A percentile compares a stretch with the other conserved stretches of the same genome.
These are phyloP conservation scores for Heliosperma pusillum DNA, from an alignment of 148 eudicot species.

Conservation along the genomic window DNA sequence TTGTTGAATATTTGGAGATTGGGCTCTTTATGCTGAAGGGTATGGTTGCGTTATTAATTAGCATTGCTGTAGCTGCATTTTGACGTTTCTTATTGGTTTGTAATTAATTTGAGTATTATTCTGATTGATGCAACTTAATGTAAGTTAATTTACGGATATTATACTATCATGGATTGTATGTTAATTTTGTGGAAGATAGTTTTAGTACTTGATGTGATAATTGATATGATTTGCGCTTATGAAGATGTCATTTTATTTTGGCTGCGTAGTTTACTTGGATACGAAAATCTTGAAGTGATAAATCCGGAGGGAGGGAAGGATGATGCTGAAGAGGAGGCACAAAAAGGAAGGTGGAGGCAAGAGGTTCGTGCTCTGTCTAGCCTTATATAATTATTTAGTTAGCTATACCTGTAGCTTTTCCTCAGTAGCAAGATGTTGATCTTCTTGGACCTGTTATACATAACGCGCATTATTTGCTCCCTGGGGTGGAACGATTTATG, in stretches of 20 bases:
- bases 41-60: not conserved
- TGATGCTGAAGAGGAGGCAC: conserved; percentile 94
- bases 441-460: not conserved
- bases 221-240: not conserved
- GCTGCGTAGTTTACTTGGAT: conserved; percentile 55
- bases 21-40: too few relatives aligned
- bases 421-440: not conserved
- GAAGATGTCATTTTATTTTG: not conserved
- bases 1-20: not conserved
- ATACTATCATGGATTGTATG: conserved; percentile 4
- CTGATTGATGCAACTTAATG: not conserved
- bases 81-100: not conserved
- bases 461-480: not conserved
- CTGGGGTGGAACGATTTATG: not conserved
- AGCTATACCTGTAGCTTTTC: not conserved
- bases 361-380: conserved; percentile 44
- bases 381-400: not conserved
- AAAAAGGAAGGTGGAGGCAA: conserved; percentile 83
- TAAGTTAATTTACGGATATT: not conserved
- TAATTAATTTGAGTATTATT: not conserved
- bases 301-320: conserved; percentile 95
- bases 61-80: not conserved
- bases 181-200: not conserved
- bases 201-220: not conserved
- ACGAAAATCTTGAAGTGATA: conserved; percentile 88